Base-by-base conservation (phyloP, 331 rosid species). In the Prunus yedoensis region DNA sequence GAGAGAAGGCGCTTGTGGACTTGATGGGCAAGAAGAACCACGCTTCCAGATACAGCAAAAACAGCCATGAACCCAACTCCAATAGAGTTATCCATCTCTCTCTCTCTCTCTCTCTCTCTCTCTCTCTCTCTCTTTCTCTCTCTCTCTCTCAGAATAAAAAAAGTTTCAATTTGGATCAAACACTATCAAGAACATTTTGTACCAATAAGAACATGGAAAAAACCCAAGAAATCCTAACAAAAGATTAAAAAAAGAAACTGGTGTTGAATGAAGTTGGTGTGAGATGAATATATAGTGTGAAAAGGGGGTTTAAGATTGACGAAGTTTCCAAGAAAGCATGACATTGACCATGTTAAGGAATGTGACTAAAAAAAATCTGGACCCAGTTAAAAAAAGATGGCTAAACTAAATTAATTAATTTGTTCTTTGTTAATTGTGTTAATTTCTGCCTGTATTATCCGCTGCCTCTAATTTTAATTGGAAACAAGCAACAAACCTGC, bases 51-150 rank as follows among this genome's bases (percentile, higher is more conserved):
- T 0, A 93, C 96, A 1, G 96, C 96, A 73, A 93, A 82, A 1
- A 90, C 96, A 57, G 94, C 97, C 92, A 90, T 76, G 73, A 93
- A 75, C 3, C 97, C 96, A 15, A 74, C 82, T 74, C 91, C 85
- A 68, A 76, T 53, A 10, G 91, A 86, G 66, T 57, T 81, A 51
- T 85, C 88, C 96, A 93, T 92, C 25, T 30, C 43, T 74, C 1
- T 67, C 68, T 78, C 46, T 64, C 30, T 63, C 65, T 13, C 35
- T 14, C 2, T 52, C 18, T 52, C 2, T 20, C 23, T 35, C 41
- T 35, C 41, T 67, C 68, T 78, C 30, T 63, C 65, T 13, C 35
- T 14, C 2, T 52, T 8, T 52, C 2, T 20, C 23, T 35, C 41
- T 35, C 41, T 5, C 69, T 20, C 30, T 67, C 69, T 20, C 57